Base-by-base conservation (phyloP, 1,284 basidiomycete genomes). In the Ganoderma leucocontextum region DNA sequence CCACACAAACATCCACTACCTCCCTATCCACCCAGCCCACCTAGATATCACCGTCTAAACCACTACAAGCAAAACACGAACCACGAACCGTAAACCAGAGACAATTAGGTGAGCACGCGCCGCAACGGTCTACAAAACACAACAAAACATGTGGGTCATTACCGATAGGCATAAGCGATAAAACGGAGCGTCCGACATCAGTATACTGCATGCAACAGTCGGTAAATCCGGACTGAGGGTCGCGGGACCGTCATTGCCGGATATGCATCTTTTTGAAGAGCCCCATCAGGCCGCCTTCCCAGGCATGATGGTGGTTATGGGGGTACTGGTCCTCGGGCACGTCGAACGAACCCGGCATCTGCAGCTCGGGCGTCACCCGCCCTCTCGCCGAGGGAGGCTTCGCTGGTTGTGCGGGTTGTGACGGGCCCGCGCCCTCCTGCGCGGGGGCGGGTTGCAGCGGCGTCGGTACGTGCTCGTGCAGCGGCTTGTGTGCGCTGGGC, bases 271-370 rank as follows among this genome's bases (percentile, higher is more conserved):
- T 74, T 61, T 69, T 73, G 63, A 76, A 73, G 36, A 76, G 57
- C 13, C 68, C 68, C 68, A 68, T 60, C 65, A 73, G 70, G 15
- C 71, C 69, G 41, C 71, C 72, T 38, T 73, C 74, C 61, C 66
- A 72, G 59, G 71, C 70, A 42, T 62, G 71, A 42, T 72, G 63
- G 60, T 71, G 72, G 8, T 67, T 67, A 52, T 75, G 73, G 36
- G 65, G 66, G 52, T 70, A 67, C 19, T 58, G 63, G 35, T 62
- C 64, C 41, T 63, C 66, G 17, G 71, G 67, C n/a, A 80, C 57
- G 69, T 82, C 77, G 68, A 87, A 86, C 44, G 84, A 83, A 4
- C 87, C 87, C 1, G 87, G 87, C 73, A 88, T 86, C 67, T 60
- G 73, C 67, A 82, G 70, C 42, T 80, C 81, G n/a, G 66, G 82